Conservation (phyloP, 2,329 filamentous ascomycete species). For the Kalaharituber pfeilii region DNA sequence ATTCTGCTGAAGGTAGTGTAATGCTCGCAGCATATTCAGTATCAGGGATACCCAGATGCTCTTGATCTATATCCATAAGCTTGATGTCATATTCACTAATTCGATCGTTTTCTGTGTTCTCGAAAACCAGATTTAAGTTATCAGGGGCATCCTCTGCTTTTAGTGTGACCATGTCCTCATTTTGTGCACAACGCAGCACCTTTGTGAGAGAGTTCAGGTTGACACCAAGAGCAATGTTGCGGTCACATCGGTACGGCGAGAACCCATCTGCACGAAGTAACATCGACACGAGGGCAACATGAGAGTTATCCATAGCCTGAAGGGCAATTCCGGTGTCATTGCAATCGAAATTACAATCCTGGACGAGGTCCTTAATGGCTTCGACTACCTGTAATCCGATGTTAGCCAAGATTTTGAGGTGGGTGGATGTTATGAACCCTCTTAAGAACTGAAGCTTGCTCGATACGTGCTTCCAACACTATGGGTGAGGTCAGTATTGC, state of each 20-base stretch:
- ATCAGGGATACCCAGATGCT: slow-evolving; percentile 94
- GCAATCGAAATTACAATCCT: slow-evolving; percentile 99
- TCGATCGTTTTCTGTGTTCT: slow-evolving; percentile 72
- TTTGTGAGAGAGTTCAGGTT: slow-evolving; percentile 95
- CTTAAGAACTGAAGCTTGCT: slow-evolving; percentile 86
- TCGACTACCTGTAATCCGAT: slow-evolving; percentile 60
- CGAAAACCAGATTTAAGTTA: slow-evolving; percentile 87
- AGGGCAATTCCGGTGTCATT: slow-evolving; percentile 98
- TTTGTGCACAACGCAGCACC: slow-evolving; percentile 84
- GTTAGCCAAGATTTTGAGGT: not conserved
- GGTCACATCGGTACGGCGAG: slow-evolving; percentile 90
- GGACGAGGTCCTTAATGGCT: slow-evolving; percentile 96
- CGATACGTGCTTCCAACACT: slow-evolving; percentile 95
- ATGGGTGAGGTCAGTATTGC: too few species aligned
- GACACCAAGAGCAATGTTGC: slow-evolving; percentile 94
- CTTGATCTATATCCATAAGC: slow-evolving; percentile 99
- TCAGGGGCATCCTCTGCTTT: slow-evolving; percentile 97
- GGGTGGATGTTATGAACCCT: slow-evolving; percentile 43
- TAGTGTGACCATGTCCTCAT: slow-evolving; percentile 84
- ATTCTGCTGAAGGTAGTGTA: slow-evolving; percentile 72
- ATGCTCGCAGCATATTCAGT: slow-evolving; percentile 96
- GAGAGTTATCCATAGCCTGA: slow-evolving; percentile 99
- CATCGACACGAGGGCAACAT: slow-evolving; percentile 98
- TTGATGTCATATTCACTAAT: slow-evolving; percentile 99
- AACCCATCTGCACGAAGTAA: slow-evolving; percentile 92